phyloP scores from a whole-genome alignment of 2,329 filamentous ascomycete genomes.

The Aspergillus bombycis region DNA sequence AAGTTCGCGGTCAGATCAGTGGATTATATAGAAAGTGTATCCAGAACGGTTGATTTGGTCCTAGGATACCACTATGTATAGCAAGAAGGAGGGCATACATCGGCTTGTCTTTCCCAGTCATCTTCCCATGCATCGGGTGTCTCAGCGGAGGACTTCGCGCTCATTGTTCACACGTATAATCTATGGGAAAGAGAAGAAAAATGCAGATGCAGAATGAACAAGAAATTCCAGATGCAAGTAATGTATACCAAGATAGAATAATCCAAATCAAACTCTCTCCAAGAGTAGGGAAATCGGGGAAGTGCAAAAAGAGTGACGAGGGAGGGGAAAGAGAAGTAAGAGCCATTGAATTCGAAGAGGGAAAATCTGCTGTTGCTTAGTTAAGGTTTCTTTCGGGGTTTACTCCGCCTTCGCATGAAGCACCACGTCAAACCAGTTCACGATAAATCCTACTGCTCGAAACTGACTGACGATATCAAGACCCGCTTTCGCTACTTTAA shows the following conservation, averaged over 20 bases:
- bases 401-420: conserved; percentile 3
- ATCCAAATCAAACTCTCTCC: not conserved
- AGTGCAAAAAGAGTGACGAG: conserved; percentile 1
- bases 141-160: conserved; percentile 51
- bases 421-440: not conserved
- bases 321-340: conserved; percentile 12
- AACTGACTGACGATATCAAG: not conserved
- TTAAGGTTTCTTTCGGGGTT: conserved; percentile 4
- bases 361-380: conserved; percentile 15
- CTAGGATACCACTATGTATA: not conserved
- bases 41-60: not conserved
- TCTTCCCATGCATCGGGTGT: conserved; percentile 86
- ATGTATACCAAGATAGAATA: not conserved
- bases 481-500: not conserved
- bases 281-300: not conserved
- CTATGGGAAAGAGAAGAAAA: not conserved
- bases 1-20: conserved; percentile 2
- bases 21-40: not conserved
- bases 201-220: not conserved
- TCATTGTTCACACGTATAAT: conserved; percentile 32
- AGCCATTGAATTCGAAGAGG: not conserved
- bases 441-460: not conserved
- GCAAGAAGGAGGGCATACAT: conserved; percentile 52
- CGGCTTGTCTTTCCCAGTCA: conserved; percentile 82
- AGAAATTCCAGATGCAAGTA: not conserved